Conservation (phyloP, 495 filamentous ascomycete genomes). For the Penicillium maclennaniae region DNA sequence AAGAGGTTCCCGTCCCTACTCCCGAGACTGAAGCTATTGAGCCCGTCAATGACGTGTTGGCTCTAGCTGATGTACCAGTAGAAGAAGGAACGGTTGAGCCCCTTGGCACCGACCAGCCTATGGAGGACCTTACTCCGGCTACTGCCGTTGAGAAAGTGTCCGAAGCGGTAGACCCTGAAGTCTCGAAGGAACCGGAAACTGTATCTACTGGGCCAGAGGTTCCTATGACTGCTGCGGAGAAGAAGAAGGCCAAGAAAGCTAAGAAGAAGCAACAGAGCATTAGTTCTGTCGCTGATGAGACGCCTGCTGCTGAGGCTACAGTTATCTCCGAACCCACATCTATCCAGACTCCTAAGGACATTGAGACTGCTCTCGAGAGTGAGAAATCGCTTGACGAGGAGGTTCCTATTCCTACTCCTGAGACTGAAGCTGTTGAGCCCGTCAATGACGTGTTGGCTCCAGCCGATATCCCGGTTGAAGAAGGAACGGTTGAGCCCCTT, state of each 20-base stretch:
- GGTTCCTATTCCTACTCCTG: neutral
- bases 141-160: neutral
- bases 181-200: neutral
- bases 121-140: neutral
- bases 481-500: neutral
- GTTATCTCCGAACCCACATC: neutral
- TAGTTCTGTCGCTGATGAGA: neutral
- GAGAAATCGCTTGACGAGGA: neutral
- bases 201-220: conserved; percentile 13
- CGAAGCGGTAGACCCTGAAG: neutral
- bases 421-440: neutral
- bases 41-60: neutral
- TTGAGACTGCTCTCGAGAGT: neutral
- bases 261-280: conserved; percentile 6
- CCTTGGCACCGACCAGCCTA: neutral
- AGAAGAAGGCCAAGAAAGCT: conserved; percentile 38
- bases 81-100: neutral
- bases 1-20: neutral
- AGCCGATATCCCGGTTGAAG: neutral
- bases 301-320: neutral
- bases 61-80: neutral
- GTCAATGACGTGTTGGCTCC: neutral
- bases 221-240: conserved; percentile 23
- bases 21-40: neutral
- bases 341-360: neutral